Base-by-base conservation (phyloP, 2,329 filamentous ascomycete genomes). In the Coleophoma crateriformis region DNA sequence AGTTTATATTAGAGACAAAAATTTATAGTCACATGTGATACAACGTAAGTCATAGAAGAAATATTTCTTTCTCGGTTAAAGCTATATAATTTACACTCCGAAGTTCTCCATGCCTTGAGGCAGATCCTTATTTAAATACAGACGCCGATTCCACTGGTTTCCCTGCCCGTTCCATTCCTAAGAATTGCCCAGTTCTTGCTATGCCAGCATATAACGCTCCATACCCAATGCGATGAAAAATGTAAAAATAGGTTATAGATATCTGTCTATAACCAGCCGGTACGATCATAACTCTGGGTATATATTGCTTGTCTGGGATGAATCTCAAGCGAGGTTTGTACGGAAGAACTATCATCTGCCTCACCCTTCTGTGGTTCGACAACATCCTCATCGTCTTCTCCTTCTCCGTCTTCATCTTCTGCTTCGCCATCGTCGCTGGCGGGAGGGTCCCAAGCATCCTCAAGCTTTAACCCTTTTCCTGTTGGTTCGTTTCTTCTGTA, bases 381-480 rank as follows among this genome's bases (percentile, higher is more conserved):
- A 10, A 60, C 59, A 2, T 63, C 59, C 14, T 60, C 58, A 8
- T 60, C 59, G 15, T 46, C 62, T 46, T 62, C 62, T 1, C 52
- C 59, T 32, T 61, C 63, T 2, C 74, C 72, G 0, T 76, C 71
- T 0, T 77, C 74, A 0, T 73, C 73, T 1, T 76, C 75, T 14
- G 79, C 80, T 17, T 84, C 81, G 5, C 79, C 75, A 42, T 81
- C 78, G 22, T 77, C 71, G 2, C 71, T 69, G 10, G 74, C 75
- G 1, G 84, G 85, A 15, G 77, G 87, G 65, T 81, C 85, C 87
- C 78, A 92, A 0, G 87, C 87, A 64, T 91, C 87, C 67, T 92
- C 88, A 3, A 94, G 71, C 64, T 90, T 92, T 57, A 92, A 71
- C 0, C 88, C 87, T 66, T 89, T 88, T 50, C 87, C 87, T 15